Percentiles rank a stretch among this genome's conserved stretches.
Evolutionary conservation across 148 eudicot genomes (phyloP).

Genomic region (Beta vulgaris): DNA sequence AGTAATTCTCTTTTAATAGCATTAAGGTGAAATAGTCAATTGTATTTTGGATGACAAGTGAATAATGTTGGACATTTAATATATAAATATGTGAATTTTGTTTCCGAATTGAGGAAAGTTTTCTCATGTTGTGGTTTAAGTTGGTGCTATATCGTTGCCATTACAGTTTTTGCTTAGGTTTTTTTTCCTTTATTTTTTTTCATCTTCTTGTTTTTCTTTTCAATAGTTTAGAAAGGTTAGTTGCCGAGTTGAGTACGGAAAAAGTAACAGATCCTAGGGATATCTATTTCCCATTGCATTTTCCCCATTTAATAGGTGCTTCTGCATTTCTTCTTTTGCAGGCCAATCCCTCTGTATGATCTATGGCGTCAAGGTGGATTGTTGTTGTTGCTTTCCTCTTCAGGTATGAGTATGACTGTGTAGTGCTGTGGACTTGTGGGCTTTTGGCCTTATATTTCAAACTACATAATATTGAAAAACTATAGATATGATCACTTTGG

Average conservation of each 20-base stretch:
- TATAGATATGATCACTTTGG: neutral
- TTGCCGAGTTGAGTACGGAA: too few species aligned
- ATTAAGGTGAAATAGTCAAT: too few species aligned
- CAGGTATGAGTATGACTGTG: slow-evolving; percentile 13
- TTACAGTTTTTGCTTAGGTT: neutral
- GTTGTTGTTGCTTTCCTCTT: neutral
- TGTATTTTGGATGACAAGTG: too few species aligned
- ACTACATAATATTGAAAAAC: neutral
- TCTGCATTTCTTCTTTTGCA: neutral
- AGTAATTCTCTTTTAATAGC: neutral
- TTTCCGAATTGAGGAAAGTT: neutral
- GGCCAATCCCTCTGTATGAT: slow-evolving; percentile 11
- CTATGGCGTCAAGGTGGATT: neutral
- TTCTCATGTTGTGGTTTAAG: neutral
- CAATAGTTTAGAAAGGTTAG: too few species aligned
- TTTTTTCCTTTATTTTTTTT: too few species aligned
- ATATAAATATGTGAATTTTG: neutral
- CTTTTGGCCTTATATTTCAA: neutral
- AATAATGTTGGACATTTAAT: too few species aligned
- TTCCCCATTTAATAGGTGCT: neutral
- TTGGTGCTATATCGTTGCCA: neutral
- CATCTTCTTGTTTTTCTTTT: neutral
- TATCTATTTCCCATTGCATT: neutral
- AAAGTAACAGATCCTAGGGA: neutral
- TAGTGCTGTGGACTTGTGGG: too few species aligned